Base-by-base conservation (phyloP, 1,284 basidiomycete species). In the Ustilago cynodontis region DNA sequence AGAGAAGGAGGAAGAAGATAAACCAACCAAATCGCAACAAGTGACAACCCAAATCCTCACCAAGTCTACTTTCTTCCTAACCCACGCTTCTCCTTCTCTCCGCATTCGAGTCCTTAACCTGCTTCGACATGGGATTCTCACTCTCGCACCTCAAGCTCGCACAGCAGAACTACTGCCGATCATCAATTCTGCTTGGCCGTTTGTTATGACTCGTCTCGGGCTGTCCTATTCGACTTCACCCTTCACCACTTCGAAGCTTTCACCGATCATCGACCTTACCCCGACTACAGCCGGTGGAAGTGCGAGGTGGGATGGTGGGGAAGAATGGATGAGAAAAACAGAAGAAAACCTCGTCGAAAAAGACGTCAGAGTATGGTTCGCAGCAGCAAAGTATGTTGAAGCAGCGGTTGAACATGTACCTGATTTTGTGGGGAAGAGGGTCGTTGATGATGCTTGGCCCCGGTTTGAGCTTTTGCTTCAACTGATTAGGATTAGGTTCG, bases 391-490 rank as follows among this genome's bases (percentile, higher is more conserved):
- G 37, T 69, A 81, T 28, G 57, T 85, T 1, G 78, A 72, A 29
- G 45, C 58, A 8, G 45, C 78, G 2, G 79, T 65, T 2, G 26
- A 51, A 51, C 49, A 68, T 13, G 68, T 79, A 13, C 41, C 69
- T 3, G 83, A 82, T 6, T 82, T 77, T 50, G 67, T 85, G 24
- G 78, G 77, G 2, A 67, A 75, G 47, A 49, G 65, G 47, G 60
- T 84, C 24, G 47, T 81, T 6, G 63, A 79, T 22, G 79, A 85
- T 16, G 83, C 72, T 11, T 82, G 81, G 82, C 84, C 82, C 6
- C 60, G 83, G 5, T 71, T 82, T 47, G 56, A 59, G 11, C 22
- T 47, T 39, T 39, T 84, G 37, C 52, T 84, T 29, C 26, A 26
- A 16, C 14, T 78, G 59, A 35, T 70, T 26, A 57, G 56, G 43